Percentiles rank a stretch among this genome's conserved stretches.
Conservation (phyloP, 352 stramenopile genomes). For the Phytopythium boreale region DNA sequence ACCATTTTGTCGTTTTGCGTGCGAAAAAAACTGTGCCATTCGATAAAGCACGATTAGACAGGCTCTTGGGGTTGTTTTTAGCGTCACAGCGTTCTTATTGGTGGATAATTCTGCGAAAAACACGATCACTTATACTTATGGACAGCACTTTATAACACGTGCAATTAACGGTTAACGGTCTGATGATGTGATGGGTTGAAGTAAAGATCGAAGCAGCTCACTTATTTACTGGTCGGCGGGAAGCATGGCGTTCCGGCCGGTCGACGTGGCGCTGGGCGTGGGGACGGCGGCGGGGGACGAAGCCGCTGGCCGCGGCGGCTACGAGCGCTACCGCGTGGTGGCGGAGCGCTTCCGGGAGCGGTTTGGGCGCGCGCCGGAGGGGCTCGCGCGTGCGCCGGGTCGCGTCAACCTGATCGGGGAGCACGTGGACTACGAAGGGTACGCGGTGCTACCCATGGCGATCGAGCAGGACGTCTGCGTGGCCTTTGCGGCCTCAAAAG, state of each 20-base stretch:
- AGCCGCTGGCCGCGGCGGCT: background rate
- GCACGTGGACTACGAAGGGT: slow-evolving; percentile 88
- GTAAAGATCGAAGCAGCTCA: too few relatives aligned
- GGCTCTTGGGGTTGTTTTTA: too few relatives aligned
- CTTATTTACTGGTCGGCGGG: background rate
- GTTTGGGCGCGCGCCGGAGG: slow-evolving; percentile 26
- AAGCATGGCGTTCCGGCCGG: slow-evolving; percentile 13
- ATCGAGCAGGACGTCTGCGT: slow-evolving; percentile 59
- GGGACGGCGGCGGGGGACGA: background rate
- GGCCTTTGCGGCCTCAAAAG: slow-evolving; percentile 23
- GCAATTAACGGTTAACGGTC: too few relatives aligned
- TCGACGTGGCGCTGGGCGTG: background rate
- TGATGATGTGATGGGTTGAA: too few relatives aligned
- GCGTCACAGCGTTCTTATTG: too few relatives aligned
- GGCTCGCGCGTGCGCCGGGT: slow-evolving; percentile 56
- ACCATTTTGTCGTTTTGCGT: too few relatives aligned
- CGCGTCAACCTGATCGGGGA: slow-evolving; percentile 88
- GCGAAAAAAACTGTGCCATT: too few relatives aligned
- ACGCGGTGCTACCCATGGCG: slow-evolving; percentile 81
- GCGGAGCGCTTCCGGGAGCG: slow-evolving; percentile 21
- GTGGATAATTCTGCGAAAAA: too few relatives aligned
- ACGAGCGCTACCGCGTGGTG: slow-evolving; percentile 4
- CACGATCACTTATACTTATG: too few relatives aligned
- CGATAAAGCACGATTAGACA: too few relatives aligned
- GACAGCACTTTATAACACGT: too few relatives aligned